phyloP scores from a whole-genome alignment of 31 red algal genomes.

The Porphyra umbilicalis region DNA sequence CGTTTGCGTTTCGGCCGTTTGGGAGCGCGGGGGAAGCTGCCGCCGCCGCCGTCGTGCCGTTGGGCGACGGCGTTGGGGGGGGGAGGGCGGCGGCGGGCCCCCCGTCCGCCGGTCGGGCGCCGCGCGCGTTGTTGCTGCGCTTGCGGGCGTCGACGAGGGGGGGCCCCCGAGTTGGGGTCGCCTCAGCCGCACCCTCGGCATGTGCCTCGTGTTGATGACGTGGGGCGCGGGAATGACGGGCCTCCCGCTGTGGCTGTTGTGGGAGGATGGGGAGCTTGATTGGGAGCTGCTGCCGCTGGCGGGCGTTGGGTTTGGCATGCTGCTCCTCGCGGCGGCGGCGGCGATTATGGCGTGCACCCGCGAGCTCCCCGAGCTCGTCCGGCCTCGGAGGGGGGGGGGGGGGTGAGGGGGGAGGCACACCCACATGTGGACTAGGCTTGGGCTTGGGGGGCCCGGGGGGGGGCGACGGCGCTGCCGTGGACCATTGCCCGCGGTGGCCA shows the following conservation, averaged over 20 bases:
- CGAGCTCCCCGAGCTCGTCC: not conserved
- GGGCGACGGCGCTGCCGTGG: not conserved
- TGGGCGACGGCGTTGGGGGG: not conserved
- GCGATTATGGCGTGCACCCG: not conserved
- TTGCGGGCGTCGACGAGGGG: not conserved
- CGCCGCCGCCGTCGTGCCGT: not conserved
- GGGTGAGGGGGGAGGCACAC: not conserved
- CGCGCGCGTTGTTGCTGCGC: not conserved
- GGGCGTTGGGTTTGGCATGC: not conserved
- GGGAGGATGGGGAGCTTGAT: not conserved
- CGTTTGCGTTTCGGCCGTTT: constrained; percentile 11
- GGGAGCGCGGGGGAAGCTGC: not conserved
- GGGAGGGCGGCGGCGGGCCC: not conserved
- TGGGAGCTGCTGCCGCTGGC: not conserved
- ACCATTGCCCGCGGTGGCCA: no score
- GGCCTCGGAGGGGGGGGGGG: not conserved
- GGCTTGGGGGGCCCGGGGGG: not conserved
- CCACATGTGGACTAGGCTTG: not conserved
- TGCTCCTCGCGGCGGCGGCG: not conserved
- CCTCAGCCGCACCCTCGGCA: not conserved
- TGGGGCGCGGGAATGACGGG: not conserved
- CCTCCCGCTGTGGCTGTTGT: not conserved
- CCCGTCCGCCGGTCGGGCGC: not conserved
- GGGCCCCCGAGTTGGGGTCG: not conserved
- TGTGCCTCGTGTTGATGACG: not conserved